Evolutionary conservation across 1,284 basidiomycete genomes (phyloP).

Genomic region (Ganoderma multipileum): DNA sequence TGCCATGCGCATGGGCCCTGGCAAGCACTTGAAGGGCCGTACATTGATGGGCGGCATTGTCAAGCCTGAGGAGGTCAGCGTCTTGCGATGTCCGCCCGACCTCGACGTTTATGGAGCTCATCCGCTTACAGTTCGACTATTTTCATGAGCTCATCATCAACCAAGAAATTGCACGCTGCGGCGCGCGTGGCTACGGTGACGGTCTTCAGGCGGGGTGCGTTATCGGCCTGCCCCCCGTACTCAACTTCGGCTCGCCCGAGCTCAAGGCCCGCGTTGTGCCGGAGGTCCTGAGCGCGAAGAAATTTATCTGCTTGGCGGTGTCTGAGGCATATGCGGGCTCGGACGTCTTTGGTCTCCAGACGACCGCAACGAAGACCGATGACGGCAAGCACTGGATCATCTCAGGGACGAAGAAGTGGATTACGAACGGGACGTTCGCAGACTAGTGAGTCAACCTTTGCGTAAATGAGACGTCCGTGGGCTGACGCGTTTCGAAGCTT

Average conservation of each 20-base stretch:
- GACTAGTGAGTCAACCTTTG: constrained; percentile 47
- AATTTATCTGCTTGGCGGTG: constrained; percentile 85
- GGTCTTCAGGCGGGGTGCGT: constrained; percentile 64
- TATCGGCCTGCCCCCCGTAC: constrained; percentile 52
- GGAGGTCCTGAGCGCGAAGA: constrained; percentile 83
- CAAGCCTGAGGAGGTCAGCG: constrained; percentile 81
- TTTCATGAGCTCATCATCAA: constrained; percentile 91
- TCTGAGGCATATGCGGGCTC: constrained; percentile 85
- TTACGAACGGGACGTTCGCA: constrained; percentile 80
- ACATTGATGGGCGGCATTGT: constrained; percentile 84
- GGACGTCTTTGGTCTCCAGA: constrained; percentile 86
- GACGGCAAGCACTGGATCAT: constrained; percentile 89
- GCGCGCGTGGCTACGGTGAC: constrained; percentile 67
- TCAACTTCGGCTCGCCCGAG: constrained; percentile 85
- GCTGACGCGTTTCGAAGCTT: constrained; percentile 47
- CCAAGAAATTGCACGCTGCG: constrained; percentile 82
- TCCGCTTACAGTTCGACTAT: constrained; percentile 72
- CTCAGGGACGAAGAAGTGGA: constrained; percentile 87
- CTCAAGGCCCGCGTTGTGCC: constrained; percentile 82
- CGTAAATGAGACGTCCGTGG: not conserved
- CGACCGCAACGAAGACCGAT: constrained; percentile 82
- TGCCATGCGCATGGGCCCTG: constrained; percentile 91
- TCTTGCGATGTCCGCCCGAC: not conserved
- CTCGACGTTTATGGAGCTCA: not conserved
- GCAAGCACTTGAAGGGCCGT: constrained; percentile 84